Evolutionary conservation across 2,329 filamentous ascomycete species (phyloP).

Genomic region (Fonsecaea pedrosoi): DNA sequence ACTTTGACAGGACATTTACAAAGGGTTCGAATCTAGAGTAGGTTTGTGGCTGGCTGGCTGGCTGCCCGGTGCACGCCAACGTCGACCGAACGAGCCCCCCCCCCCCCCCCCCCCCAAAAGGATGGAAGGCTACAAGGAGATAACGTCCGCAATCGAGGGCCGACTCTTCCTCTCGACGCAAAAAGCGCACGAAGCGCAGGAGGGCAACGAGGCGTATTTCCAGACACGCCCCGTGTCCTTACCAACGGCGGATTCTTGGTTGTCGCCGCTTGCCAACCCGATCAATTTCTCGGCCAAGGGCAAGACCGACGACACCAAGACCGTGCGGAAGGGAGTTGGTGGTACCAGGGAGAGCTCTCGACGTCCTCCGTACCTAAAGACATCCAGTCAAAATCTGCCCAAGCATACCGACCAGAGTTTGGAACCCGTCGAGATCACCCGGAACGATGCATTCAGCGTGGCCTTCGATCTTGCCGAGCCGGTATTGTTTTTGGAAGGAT

Average conservation of each 20-base stretch:
- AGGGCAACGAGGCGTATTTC: constrained; percentile 15
- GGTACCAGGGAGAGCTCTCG: neutral
- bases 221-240: constrained; percentile 12
- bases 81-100: neutral
- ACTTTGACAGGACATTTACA: neutral
- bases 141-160: constrained; percentile 19
- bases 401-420: neutral
- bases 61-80: neutral
- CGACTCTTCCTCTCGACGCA: constrained; percentile 19
- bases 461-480: constrained; percentile 17
- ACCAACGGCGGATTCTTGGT: constrained; percentile 16
- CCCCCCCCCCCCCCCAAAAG: neutral
- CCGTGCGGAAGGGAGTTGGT: neutral
- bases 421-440: neutral
- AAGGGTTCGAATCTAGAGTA: neutral
- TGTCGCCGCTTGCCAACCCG: constrained; percentile 14
- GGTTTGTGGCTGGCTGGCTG: neutral
- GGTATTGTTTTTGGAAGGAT: constrained; percentile 18
- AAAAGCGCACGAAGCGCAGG: constrained; percentile 12
- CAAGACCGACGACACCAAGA: constrained; percentile 5
- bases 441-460: constrained; percentile 12
- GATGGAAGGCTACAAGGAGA: constrained; percentile 21
- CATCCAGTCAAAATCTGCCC: neutral
- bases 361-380: neutral
- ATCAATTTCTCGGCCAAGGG: constrained; percentile 12